Evolutionary conservation across 1,139 yeast species (phyloP).

Genomic region (Diutina catenulata): DNA sequence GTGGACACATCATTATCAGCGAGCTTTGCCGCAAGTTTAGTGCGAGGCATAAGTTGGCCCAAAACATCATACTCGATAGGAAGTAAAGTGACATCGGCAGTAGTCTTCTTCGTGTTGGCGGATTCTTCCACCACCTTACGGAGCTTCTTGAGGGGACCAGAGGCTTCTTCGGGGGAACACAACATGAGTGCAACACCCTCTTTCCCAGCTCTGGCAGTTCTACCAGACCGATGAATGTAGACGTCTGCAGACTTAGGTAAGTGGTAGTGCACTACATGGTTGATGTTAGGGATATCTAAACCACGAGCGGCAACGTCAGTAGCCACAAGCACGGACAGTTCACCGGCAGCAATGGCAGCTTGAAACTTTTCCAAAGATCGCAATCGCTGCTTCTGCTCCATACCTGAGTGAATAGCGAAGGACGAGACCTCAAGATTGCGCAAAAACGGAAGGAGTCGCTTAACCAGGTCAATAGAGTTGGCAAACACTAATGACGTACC

Average conservation of each 20-base stretch:
- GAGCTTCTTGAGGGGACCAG: slow-evolving; percentile 74
- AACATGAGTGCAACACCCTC: slow-evolving; percentile 91
- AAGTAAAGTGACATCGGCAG: slow-evolving; percentile 53
- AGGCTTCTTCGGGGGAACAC: slow-evolving; percentile 88
- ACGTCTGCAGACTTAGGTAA: slow-evolving; percentile 91
- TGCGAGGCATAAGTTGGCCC: slow-evolving; percentile 58
- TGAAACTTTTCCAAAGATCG: slow-evolving; percentile 69
- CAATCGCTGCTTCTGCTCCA: slow-evolving; percentile 90
- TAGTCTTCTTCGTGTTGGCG: slow-evolving; percentile 16
- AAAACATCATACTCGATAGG: slow-evolving; percentile 73
- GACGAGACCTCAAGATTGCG: slow-evolving; percentile 61
- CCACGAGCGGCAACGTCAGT: slow-evolving; percentile 99
- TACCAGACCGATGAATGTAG: slow-evolving; percentile 91
- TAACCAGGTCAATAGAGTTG: slow-evolving; percentile 88
- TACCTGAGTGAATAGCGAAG: slow-evolving; percentile 80
- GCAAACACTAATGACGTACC: slow-evolving; percentile 89
- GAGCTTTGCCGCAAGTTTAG: slow-evolving; percentile 54
- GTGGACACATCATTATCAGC: slow-evolving; percentile 60
- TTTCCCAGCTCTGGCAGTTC: slow-evolving; percentile 93
- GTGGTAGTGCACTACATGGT: slow-evolving; percentile 94
- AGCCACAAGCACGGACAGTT: slow-evolving; percentile 70
- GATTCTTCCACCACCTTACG: slow-evolving; percentile 46
- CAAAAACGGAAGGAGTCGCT: slow-evolving; percentile 68
- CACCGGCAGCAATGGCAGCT: slow-evolving; percentile 12
- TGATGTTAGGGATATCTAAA: slow-evolving; percentile 79